Percentiles rank a stretch among this genome's conserved stretches.
Evolutionary conservation across 2,329 filamentous ascomycete species (phyloP).

Genomic region (Hypoxylon sp.): DNA sequence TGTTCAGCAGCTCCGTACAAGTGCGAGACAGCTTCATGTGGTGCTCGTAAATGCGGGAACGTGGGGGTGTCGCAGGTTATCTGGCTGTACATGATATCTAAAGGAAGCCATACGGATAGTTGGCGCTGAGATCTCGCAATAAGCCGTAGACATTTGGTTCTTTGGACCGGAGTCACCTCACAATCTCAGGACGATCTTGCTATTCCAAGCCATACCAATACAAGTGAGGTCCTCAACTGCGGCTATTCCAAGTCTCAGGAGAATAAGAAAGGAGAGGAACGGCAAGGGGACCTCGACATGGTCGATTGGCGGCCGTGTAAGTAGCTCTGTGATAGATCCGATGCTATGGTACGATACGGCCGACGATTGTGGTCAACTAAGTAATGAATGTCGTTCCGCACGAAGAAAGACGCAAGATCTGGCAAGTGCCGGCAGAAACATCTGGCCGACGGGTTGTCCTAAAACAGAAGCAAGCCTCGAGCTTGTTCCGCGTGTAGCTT

Average conservation of each 20-base stretch:
- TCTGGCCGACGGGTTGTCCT: constrained; percentile 25
- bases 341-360: constrained; percentile 1
- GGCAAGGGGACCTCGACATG: constrained; percentile 3
- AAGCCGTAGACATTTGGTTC: neutral
- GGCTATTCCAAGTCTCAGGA: neutral
- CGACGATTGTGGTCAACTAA: constrained; percentile 2
- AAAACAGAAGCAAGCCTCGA: constrained; percentile 28
- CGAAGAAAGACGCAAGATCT: neutral
- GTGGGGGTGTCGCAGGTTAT: constrained; percentile 17
- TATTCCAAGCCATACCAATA: neutral
- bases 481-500: constrained; percentile 3
- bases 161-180: neutral
- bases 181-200: neutral
- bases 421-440: constrained; percentile 20
- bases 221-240: neutral
- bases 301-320: neutral
- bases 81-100: neutral
- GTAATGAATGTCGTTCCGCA: neutral
- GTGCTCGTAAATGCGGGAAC: constrained; percentile 30
- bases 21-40: constrained; percentile 15
- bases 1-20: constrained; percentile 1
- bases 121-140: constrained; percentile 1
- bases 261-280: neutral
- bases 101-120: constrained; percentile 3
- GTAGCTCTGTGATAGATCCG: constrained; percentile 1